Base-by-base conservation (phyloP, 1,139 yeast genomes). In the Geotrichum fermentans region DNA sequence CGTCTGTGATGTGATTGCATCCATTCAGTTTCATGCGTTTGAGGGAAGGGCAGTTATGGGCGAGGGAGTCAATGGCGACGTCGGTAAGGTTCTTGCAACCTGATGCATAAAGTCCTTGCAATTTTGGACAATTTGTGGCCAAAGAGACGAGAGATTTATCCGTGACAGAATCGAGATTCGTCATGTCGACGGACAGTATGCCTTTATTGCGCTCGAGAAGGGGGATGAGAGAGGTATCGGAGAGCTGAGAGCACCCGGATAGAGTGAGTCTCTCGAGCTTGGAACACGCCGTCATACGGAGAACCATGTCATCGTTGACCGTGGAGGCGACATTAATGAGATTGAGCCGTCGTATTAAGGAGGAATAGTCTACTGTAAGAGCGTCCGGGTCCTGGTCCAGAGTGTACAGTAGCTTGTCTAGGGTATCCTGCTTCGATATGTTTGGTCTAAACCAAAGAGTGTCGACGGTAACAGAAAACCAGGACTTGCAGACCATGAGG, bases 21-120 rank as follows among this genome's bases (percentile, higher is more conserved):
- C 84, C 84, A 55, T 88, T 83, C 47, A 92, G 75, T 61, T 88
- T 88, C 50, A 90, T 79, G 58, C 98, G 74, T 62, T 89, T 88
- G 55, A 92, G 72, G 76, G 82, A 74, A 1, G 84, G 84, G 54
- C 97, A 88, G 37, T 75, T 71, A 38, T 68, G 61, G 11, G 88
- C 77, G 53, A 90, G 72, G 38, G 70, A 68, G 34, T 77, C 61
- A n/a, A 92, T 74, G 1, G 94, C 84, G 4, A 62, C 69, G 58
- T 86, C 87, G 2, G 84, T 73, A 2, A 92, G 82, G 26, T 72
- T 69, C 22, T 78, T 79, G 55, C 97, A 89, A 2, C 87, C 87
- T 0, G 96, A 90, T 0, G 95, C 95, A 62, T 90, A 90, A 43
- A 90, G 72, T 0, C 96, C 97, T 68, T 92, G 97, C 44, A 92